These are phyloP conservation scores for Wallacemonas sp. DNA, from an alignment of 208 protist genomes.

Conservation along the genomic window DNA sequence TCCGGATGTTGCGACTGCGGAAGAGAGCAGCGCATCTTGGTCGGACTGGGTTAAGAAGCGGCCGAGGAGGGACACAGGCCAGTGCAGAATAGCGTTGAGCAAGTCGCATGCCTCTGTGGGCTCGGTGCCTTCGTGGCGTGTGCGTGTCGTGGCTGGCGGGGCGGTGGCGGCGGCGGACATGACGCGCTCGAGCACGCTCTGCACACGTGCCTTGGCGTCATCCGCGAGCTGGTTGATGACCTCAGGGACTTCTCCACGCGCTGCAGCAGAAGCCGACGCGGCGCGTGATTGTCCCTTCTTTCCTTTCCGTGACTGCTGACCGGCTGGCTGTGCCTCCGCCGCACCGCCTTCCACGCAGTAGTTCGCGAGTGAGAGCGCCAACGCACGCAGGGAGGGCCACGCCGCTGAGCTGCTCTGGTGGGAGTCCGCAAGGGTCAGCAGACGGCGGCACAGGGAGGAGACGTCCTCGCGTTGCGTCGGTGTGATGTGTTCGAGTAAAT, in stretches of 20 bases:
- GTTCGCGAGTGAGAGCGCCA: constrained; percentile 10
- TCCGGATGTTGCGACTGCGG: background rate
- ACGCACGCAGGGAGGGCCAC: constrained; percentile 5
- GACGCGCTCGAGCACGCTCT: constrained; percentile 19
- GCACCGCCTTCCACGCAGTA: background rate
- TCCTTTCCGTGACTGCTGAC: background rate
- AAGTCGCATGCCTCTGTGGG: background rate
- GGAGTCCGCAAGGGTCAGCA: background rate
- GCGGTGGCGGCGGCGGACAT: background rate
- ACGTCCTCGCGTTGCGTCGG: background rate
- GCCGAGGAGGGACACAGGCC: constrained; percentile 31
- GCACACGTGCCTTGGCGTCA: constrained; percentile 17
- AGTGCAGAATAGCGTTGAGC: constrained; percentile 19
- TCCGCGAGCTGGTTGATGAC: background rate
- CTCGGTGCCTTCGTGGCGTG: constrained; percentile 19
- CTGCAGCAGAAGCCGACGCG: background rate
- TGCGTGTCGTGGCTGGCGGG: constrained; percentile 15
- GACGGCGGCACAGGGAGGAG: background rate
- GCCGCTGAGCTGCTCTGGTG: background rate
- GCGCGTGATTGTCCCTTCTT: background rate
- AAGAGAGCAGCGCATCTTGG: constrained; percentile 27
- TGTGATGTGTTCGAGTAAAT: background rate
- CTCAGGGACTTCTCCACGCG: background rate
- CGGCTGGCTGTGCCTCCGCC: background rate
- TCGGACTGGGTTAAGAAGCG: constrained; percentile 34